phyloP scores from a whole-genome alignment of 768 basidiomycete genomes.

The Porphyrellus cyaneotinctus region DNA sequence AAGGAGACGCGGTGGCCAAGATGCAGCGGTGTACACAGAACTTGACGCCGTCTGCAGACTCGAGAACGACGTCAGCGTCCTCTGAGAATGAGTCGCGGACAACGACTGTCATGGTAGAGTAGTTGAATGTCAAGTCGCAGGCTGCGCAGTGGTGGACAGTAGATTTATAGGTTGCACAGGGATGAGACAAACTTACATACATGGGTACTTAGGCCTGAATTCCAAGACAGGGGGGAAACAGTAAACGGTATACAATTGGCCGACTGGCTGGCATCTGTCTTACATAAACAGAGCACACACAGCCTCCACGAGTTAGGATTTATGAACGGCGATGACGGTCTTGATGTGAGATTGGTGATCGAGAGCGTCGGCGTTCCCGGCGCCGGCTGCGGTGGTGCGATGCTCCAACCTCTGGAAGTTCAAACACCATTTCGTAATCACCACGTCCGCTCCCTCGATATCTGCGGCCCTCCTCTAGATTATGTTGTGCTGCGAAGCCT shows the following conservation, averaged over 20 bases:
- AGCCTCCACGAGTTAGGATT: slow-evolving; percentile 3
- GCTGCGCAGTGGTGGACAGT: background rate
- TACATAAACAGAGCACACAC: slow-evolving; percentile 17
- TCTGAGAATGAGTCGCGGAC: slow-evolving; percentile 39
- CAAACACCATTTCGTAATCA: slow-evolving; percentile 80
- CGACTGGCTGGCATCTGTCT: too few relatives aligned
- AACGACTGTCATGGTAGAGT: slow-evolving; percentile 24
- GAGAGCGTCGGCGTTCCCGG: slow-evolving; percentile 35
- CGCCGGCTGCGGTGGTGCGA: slow-evolving; percentile 48
- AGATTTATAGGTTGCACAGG: slow-evolving; percentile 20
- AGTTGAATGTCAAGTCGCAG: background rate
- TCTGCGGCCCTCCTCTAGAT: slow-evolving; percentile 66
- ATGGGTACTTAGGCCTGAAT: slow-evolving; percentile 1
- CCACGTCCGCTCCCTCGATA: slow-evolving; percentile 46
- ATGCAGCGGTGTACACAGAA: slow-evolving; percentile 63
- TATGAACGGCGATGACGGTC: slow-evolving; percentile 30
- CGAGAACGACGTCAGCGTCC: slow-evolving; percentile 53
- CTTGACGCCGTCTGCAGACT: slow-evolving; percentile 41
- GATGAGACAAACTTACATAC: slow-evolving; percentile 1
- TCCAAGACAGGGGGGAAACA: slow-evolving; percentile 8
- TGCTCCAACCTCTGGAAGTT: slow-evolving; percentile 46
- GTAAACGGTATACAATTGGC: too few relatives aligned
- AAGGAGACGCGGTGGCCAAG: slow-evolving; percentile 58
- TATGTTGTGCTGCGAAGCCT: slow-evolving; percentile 68
- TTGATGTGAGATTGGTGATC: slow-evolving; percentile 21